Evolutionary conservation across 306 rosid genomes (phyloP).

Genomic region (Hylodesmum podocarpum): DNA sequence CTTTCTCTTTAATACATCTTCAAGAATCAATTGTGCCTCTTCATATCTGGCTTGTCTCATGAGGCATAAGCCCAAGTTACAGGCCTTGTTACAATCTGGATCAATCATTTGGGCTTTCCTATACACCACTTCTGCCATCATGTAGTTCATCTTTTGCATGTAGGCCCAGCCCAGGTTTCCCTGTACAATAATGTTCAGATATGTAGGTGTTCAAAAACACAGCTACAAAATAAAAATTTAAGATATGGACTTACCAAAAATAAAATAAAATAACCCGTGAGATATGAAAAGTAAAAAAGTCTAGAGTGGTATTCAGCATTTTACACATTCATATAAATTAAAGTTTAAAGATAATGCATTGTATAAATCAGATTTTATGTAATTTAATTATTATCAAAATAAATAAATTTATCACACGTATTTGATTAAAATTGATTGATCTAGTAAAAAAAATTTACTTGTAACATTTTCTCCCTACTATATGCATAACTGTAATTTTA

Average conservation of each 20-base stretch:
- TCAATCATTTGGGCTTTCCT: conserved; percentile 80
- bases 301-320: no score
- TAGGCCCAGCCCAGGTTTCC: conserved; percentile 98
- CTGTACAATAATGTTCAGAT: conserved; percentile 28
- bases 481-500: no score
- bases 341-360: no score
- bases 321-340: no score
- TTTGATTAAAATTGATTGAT: no score
- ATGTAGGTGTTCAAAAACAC: neutral
- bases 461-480: no score
- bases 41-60: conserved; percentile 58
- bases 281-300: neutral
- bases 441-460: no score
- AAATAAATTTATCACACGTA: no score
- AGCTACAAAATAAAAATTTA: neutral
- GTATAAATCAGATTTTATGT: no score
- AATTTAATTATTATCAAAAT: no score
- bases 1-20: conserved; percentile 48
- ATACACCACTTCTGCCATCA: conserved; percentile 81
- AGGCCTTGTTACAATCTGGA: conserved; percentile 93
- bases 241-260: neutral
- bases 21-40: conserved; percentile 57
- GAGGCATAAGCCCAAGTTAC: conserved; percentile 80
- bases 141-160: conserved; percentile 74
- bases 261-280: neutral